Conservation (phyloP, 2,329 filamentous ascomycete genomes). For the Ophiostoma piceae region DNA sequence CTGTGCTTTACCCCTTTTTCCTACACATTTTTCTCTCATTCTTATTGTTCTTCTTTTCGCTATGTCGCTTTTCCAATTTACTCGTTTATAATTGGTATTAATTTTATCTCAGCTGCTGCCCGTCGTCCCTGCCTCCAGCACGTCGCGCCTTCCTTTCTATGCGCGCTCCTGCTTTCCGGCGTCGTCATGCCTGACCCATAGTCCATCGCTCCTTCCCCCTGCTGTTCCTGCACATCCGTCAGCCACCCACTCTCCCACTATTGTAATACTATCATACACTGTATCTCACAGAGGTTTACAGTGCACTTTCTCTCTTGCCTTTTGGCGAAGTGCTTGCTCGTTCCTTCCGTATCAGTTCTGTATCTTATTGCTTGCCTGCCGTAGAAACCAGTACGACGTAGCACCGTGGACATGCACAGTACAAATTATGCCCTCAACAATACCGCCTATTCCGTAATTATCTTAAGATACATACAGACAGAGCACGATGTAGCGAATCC, state of each 20-base stretch:
- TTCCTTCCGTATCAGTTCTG: not conserved
- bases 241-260: no score
- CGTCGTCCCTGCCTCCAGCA: not conserved
- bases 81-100: not conserved
- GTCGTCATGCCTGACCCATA: constrained; percentile 13
- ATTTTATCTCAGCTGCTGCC: not conserved
- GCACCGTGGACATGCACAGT: not conserved
- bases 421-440: not conserved
- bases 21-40: not conserved
- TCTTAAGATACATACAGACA: no score
- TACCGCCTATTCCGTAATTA: not conserved
- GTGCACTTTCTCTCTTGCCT: not conserved
- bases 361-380: not conserved
- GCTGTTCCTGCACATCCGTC: not conserved
- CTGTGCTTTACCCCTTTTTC: constrained; percentile 20
- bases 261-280: no score
- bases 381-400: not conserved
- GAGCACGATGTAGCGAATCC: not conserved
- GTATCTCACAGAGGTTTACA: not conserved
- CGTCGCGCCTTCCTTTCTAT: not conserved
- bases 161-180: not conserved
- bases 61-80: not conserved
- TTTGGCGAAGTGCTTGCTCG: not conserved
- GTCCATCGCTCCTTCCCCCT: not conserved
- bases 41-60: not conserved